A percentile compares a stretch with the other conserved stretches of the same genome.
These are phyloP conservation scores for Neocallimastix lanati DNA, from an alignment of 192 early-diverging fungal genomes.

Conservation along the genomic window DNA sequence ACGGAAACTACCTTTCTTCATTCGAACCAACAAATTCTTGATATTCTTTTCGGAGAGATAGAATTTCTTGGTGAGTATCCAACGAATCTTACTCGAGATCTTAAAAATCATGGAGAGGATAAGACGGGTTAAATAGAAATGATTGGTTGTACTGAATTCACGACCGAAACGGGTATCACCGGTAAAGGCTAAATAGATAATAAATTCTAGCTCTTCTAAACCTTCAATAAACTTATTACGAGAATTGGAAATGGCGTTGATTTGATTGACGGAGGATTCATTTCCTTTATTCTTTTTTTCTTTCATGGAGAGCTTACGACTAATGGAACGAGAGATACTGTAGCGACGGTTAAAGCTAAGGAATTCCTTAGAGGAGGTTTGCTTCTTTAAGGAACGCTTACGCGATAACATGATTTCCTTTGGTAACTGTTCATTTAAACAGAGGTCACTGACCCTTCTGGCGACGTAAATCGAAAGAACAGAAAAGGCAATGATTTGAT, in stretches of 20 bases:
- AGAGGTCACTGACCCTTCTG: not conserved
- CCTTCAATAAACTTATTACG: not conserved
- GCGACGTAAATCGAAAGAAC: not conserved
- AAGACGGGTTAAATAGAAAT: not conserved
- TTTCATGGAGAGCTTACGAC: not conserved
- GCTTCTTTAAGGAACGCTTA: not conserved
- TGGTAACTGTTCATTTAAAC: not conserved
- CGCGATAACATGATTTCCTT: not conserved
- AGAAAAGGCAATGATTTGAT: not conserved
- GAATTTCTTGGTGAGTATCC: not conserved
- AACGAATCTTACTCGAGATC: not conserved
- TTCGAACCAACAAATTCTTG: not conserved
- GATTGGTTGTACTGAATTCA: slow-evolving; percentile 4
- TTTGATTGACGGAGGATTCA: not conserved
- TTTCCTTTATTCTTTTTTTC: not conserved
- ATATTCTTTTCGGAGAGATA: not conserved
- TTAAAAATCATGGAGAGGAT: not conserved
- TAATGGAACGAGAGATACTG: not conserved
- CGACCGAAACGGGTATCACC: slow-evolving; percentile 17
- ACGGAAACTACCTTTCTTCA: not conserved
- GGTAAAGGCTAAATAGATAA: slow-evolving; percentile 12
- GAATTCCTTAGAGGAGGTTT: not conserved
- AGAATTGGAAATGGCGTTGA: not conserved
- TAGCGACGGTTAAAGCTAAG: not conserved
- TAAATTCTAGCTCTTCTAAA: slow-evolving; percentile 3